phyloP scores from a whole-genome alignment of 1,139 yeast genomes.

The Saccharomycopsis crataegensis region DNA sequence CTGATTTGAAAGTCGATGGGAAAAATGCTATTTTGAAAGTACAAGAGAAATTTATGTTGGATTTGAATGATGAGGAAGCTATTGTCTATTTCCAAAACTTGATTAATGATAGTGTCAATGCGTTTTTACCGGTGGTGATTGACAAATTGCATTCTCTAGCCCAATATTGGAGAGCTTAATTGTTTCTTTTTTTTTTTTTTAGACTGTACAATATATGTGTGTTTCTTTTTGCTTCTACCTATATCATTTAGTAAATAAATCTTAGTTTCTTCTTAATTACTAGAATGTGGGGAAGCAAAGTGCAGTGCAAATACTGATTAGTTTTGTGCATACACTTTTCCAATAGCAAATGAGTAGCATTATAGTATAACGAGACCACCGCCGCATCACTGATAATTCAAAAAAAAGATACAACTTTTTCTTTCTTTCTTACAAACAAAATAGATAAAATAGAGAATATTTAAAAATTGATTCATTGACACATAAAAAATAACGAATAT shows the following conservation, averaged over 20 bases:
- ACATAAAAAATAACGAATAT: too few relatives aligned
- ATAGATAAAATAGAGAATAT: too few relatives aligned
- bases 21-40: constrained; percentile 79
- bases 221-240: background rate
- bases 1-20: constrained; percentile 73
- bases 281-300: too few relatives aligned
- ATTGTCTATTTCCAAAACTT: constrained; percentile 87
- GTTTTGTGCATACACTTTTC: too few relatives aligned
- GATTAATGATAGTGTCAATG: constrained; percentile 90
- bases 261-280: background rate
- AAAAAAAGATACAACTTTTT: too few relatives aligned
- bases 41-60: constrained; percentile 87
- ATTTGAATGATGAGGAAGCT: constrained; percentile 93
- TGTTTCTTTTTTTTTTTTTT: background rate
- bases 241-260: background rate
- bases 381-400: too few relatives aligned
- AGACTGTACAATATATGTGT: background rate
- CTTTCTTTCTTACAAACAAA: too few relatives aligned
- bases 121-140: constrained; percentile 87
- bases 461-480: too few relatives aligned
- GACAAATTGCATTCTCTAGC: constrained; percentile 93
- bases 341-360: too few relatives aligned
- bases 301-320: too few relatives aligned
- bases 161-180: constrained; percentile 89
- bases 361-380: too few relatives aligned